phyloP scores from a whole-genome alignment of 768 basidiomycete genomes.

The Crucibulum laeve region DNA sequence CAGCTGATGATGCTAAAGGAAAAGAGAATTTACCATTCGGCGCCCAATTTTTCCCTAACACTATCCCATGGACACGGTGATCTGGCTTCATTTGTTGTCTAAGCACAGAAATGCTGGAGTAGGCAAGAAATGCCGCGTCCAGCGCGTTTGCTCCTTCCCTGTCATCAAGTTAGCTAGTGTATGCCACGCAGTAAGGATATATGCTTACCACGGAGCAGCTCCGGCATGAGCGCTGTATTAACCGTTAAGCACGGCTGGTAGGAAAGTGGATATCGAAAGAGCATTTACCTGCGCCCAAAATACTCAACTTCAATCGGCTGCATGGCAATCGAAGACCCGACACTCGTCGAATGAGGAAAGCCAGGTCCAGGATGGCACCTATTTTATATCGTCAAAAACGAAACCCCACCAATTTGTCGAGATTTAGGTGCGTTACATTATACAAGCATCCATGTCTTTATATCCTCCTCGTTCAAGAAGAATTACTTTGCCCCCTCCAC shows the following conservation, averaged over 20 bases:
- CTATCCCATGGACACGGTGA: conserved; percentile 73
- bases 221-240: conserved; percentile 67
- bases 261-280: conserved; percentile 1
- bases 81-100: conserved; percentile 87
- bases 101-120: conserved; percentile 72
- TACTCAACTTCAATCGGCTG: conserved; percentile 67
- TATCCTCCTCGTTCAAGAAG: conserved; percentile 76
- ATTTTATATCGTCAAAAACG: conserved; percentile 2
- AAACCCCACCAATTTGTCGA: neutral
- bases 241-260: neutral
- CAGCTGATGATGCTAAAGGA: conserved; percentile 1
- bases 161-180: conserved; percentile 1
- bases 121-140: conserved; percentile 85
- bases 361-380: conserved; percentile 78
- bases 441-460: conserved; percentile 73
- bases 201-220: conserved; percentile 63
- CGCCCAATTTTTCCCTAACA: conserved; percentile 64
- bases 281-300: conserved; percentile 64
- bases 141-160: conserved; percentile 84
- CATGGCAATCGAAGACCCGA: conserved; percentile 57
- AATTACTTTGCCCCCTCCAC: conserved; percentile 71
- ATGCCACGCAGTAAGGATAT: neutral
- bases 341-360: conserved; percentile 38
- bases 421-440: conserved; percentile 47
- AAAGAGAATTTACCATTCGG: conserved; percentile 52